Conservation (phyloP, 2,329 filamentous ascomycete species). For the Scortechinia acanthostroma region DNA sequence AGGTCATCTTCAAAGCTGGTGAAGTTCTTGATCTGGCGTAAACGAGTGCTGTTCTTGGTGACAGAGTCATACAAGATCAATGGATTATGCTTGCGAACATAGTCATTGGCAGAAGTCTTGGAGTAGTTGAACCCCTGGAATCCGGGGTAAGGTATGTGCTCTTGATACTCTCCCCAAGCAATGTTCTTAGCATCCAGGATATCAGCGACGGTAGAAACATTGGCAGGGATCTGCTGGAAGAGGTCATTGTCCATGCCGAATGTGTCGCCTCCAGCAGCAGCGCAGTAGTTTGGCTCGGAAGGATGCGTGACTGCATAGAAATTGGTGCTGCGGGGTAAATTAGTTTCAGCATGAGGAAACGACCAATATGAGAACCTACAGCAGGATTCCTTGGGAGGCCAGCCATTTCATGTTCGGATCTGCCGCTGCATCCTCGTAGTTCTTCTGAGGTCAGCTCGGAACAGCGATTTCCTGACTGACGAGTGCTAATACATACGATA, state of each 20-base stretch:
- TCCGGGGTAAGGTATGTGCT: conserved; percentile 70
- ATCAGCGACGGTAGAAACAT: conserved; percentile 63
- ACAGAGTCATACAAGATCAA: conserved; percentile 60
- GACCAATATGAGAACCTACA: neutral
- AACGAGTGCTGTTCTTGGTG: conserved; percentile 46
- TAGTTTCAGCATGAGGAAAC: neutral
- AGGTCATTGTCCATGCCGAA: conserved; percentile 68
- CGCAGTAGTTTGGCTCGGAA: conserved; percentile 71
- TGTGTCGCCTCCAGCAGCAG: conserved; percentile 63
- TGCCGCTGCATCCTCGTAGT: neutral
- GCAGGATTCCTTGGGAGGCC: neutral
- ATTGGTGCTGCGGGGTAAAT: conserved; percentile 22
- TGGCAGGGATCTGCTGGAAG: conserved; percentile 47
- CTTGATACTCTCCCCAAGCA: conserved; percentile 68
- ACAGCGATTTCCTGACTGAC: neutral
- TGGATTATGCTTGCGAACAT: conserved; percentile 77
- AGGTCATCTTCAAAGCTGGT: conserved; percentile 63
- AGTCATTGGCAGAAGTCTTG: conserved; percentile 58
- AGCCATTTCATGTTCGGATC: neutral
- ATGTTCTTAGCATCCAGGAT: conserved; percentile 59
- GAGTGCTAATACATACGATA: neutral
- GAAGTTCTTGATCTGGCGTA: conserved; percentile 69
- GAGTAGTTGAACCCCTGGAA: conserved; percentile 63
- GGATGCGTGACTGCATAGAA: conserved; percentile 64
- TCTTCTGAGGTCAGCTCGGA: neutral